A percentile compares a stretch with the other conserved stretches of the same genome.
These are phyloP conservation scores for Colletotrichum camelliae DNA, from an alignment of 2,329 filamentous ascomycete species.

Conservation along the genomic window DNA sequence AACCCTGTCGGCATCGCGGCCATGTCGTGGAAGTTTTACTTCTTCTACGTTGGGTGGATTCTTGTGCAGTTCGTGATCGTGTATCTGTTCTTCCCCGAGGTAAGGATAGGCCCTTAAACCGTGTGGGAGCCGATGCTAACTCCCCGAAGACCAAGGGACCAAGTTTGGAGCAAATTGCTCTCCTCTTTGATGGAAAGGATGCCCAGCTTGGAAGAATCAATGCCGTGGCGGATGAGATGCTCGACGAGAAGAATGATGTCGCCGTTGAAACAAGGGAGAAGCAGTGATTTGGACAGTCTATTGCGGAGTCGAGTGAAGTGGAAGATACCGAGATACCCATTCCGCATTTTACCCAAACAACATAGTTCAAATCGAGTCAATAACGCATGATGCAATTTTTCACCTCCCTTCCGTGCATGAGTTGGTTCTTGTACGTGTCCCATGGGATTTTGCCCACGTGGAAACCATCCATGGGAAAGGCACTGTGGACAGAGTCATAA, in stretches of 20 bases:
- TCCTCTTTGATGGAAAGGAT: slow-evolving; percentile 22
- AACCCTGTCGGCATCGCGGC: slow-evolving; percentile 56
- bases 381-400: background rate
- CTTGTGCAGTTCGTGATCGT: slow-evolving; percentile 46
- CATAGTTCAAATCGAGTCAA: background rate
- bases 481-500: background rate
- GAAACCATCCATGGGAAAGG: background rate
- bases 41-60: slow-evolving; percentile 52
- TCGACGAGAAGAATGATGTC: background rate
- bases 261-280: background rate
- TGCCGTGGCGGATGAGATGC: slow-evolving; percentile 13
- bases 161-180: slow-evolving; percentile 23
- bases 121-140: background rate
- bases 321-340: background rate
- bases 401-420: background rate
- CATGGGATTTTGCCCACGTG: background rate
- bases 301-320: background rate
- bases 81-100: slow-evolving; percentile 24
- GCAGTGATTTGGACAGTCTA: background rate
- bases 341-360: background rate
- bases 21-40: slow-evolving; percentile 61
- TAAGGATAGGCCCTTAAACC: background rate
- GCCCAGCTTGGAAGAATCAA: slow-evolving; percentile 5
- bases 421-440: background rate
- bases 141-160: slow-evolving; percentile 23